A percentile compares a stretch with the other conserved stretches of the same genome.
Evolutionary conservation across 345 rosid genomes (phyloP).

Genomic region (Cardamine chenopodiifolia): DNA sequence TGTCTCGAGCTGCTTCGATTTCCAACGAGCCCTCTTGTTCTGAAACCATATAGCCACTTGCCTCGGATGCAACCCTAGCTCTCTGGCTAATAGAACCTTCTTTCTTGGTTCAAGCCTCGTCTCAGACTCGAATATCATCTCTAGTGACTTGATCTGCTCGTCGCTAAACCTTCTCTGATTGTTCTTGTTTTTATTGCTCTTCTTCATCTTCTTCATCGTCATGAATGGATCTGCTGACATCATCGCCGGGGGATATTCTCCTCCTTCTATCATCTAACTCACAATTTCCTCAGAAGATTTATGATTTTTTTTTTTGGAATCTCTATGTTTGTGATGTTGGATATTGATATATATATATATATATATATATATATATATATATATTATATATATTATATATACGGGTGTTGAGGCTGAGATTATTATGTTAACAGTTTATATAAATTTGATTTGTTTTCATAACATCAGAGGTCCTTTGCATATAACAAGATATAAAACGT

Average conservation of each 20-base stretch:
- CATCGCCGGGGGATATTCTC: constrained; percentile 46
- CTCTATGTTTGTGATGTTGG: constrained; percentile 32
- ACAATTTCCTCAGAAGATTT: constrained; percentile 5
- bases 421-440: constrained; percentile 22
- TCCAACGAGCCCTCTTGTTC: constrained; percentile 87
- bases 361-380: constrained; percentile 40
- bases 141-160: constrained; percentile 78
- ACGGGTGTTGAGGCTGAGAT: constrained; percentile 31
- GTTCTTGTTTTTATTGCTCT: constrained; percentile 49
- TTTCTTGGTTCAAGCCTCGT: constrained; percentile 71
- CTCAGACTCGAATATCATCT: constrained; percentile 70
- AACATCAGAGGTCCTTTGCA: not conserved
- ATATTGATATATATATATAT: constrained; percentile 37
- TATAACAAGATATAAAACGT: constrained; percentile 28
- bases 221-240: constrained; percentile 43
- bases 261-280: constrained; percentile 47
- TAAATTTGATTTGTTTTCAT: not conserved
- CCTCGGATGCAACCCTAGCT: constrained; percentile 77
- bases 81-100: constrained; percentile 73
- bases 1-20: constrained; percentile 77
- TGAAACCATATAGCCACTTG: constrained; percentile 96
- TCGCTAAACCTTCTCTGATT: constrained; percentile 77
- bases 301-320: constrained; percentile 27
- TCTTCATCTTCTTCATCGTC: constrained; percentile 52
- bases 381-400: constrained; percentile 42